Evolutionary conservation across 208 protist genomes (phyloP).

Genomic region (Trypanosoma rangeli): DNA sequence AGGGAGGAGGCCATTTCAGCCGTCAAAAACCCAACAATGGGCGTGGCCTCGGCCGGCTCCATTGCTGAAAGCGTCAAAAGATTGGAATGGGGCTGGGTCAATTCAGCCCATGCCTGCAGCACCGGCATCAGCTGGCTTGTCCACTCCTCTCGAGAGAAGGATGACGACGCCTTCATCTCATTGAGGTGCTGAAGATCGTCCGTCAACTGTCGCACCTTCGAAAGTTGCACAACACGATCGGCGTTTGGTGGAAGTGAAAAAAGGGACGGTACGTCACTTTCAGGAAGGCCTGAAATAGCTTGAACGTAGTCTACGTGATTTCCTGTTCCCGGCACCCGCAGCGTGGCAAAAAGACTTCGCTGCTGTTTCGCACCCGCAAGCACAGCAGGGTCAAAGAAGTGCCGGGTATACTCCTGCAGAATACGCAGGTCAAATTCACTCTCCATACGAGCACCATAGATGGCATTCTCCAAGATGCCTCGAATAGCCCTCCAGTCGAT

Average conservation of each 20-base stretch:
- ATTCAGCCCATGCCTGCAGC: constrained; percentile 78
- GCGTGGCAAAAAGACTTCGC: constrained; percentile 53
- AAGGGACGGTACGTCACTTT: constrained; percentile 90
- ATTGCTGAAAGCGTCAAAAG: constrained; percentile 39
- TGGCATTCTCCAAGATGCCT: constrained; percentile 93
- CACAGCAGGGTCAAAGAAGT: constrained; percentile 83
- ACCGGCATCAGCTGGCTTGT: constrained; percentile 74
- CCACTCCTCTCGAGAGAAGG: constrained; percentile 91
- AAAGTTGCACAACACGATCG: constrained; percentile 91
- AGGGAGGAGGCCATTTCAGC: constrained; percentile 83
- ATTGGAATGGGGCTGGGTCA: constrained; percentile 67
- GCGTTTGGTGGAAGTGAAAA: constrained; percentile 95
- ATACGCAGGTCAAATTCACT: constrained; percentile 93
- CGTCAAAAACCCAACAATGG: constrained; percentile 89
- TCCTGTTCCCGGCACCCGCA: constrained; percentile 64
- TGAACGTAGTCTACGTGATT: constrained; percentile 70
- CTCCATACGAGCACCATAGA: constrained; percentile 98
- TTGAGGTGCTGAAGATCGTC: constrained; percentile 84
- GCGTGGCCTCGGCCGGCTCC: constrained; percentile 28
- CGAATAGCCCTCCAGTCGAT: constrained; percentile 92
- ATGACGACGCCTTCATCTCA: constrained; percentile 53
- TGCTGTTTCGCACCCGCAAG: constrained; percentile 63
- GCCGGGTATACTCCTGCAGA: constrained; percentile 89
- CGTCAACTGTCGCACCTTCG: constrained; percentile 62
- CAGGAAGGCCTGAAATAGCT: constrained; percentile 83